These are phyloP conservation scores for Colletotrichum costaricense DNA, from an alignment of 2,329 filamentous ascomycete genomes.

Conservation along the genomic window DNA sequence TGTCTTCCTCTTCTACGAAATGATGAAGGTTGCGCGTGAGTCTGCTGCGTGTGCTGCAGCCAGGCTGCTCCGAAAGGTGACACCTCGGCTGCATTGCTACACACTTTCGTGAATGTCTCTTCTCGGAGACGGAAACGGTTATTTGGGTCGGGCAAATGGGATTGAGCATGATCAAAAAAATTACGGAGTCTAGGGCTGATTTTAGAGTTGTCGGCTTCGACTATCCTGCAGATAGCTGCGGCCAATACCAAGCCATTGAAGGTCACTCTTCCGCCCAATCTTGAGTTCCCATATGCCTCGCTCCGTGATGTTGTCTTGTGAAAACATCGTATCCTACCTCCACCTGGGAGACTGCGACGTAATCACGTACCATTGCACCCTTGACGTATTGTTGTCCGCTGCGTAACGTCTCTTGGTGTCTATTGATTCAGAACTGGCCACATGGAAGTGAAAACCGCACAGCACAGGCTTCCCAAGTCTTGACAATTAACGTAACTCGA, in stretches of 20 bases:
- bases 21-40: conserved; percentile 19
- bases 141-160: conserved; percentile 36
- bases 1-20: conserved; percentile 17
- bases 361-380: neutral
- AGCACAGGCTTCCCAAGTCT: too few relatives aligned
- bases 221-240: conserved; percentile 37
- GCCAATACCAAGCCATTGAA: conserved; percentile 39
- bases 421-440: too few relatives aligned
- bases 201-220: conserved; percentile 38
- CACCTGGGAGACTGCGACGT: too few relatives aligned
- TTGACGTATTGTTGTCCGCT: too few relatives aligned
- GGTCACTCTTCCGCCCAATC: conserved; percentile 34
- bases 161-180: conserved; percentile 37
- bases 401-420: too few relatives aligned
- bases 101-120: conserved; percentile 34
- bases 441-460: too few relatives aligned
- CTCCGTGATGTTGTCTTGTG: neutral
- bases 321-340: neutral
- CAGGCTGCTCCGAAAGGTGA: neutral
- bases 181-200: conserved; percentile 39
- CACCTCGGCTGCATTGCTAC: neutral
- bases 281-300: conserved; percentile 24
- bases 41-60: conserved; percentile 18
- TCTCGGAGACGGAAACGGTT: conserved; percentile 23
- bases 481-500: too few relatives aligned